These are phyloP conservation scores for Pichia sp. DNA, from an alignment of 1,139 yeast species.

Conservation along the genomic window DNA sequence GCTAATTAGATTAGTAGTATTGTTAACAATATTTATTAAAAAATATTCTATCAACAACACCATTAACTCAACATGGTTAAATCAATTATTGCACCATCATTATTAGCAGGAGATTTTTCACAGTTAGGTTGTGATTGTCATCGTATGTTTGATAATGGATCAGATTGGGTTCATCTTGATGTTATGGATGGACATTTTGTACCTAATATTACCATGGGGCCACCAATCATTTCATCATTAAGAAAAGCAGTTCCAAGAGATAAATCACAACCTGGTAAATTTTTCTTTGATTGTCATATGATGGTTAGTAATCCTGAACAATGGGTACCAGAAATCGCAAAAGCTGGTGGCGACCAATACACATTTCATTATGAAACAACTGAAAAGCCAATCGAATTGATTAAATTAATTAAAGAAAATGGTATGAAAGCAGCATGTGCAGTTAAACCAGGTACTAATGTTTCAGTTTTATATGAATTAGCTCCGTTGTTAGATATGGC, in stretches of 20 bases:
- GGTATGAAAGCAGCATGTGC: conserved; percentile 97
- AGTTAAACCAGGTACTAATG: conserved; percentile 88
- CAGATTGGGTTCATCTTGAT: conserved; percentile 97
- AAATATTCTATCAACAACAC: background rate
- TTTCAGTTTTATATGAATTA: conserved; percentile 73
- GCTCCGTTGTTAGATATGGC: conserved; percentile 77
- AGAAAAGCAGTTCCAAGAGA: conserved; percentile 66
- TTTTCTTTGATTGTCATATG: conserved; percentile 95
- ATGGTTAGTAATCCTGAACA: conserved; percentile 94
- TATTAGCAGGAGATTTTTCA: conserved; percentile 91
- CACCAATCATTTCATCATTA: conserved; percentile 77
- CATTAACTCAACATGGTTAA: conserved; percentile 47
- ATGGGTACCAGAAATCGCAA: conserved; percentile 91
- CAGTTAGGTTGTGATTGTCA: conserved; percentile 84
- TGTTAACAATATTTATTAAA: background rate
- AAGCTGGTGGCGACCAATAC: conserved; percentile 93
- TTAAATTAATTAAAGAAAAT: conserved; percentile 62
- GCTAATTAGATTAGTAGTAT: too few relatives aligned
- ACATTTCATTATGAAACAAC: conserved; percentile 97
- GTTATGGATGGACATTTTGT: conserved; percentile 99
- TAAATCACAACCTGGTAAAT: conserved; percentile 24
- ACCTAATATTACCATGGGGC: conserved; percentile 91
- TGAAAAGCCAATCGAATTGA: conserved; percentile 64
- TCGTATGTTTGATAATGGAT: conserved; percentile 62
- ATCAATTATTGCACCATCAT: conserved; percentile 91